Evolutionary conservation across 768 basidiomycete species (phyloP).

Genomic region (Rhodotorula taiwanensis): DNA sequence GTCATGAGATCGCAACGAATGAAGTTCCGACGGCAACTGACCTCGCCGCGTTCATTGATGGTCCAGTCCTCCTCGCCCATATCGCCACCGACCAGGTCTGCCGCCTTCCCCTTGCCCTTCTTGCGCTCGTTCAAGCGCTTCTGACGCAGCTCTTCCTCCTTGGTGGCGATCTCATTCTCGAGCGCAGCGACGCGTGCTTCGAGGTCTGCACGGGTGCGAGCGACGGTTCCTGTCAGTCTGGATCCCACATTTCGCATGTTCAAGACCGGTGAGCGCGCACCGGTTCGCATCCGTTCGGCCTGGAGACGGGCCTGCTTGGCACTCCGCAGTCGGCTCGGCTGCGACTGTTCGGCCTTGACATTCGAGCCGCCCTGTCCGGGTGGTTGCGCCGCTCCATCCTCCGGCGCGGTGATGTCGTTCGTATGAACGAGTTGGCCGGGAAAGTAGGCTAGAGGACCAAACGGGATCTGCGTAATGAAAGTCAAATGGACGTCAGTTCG

Average conservation of each 20-base stretch:
- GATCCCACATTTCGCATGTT: too few species aligned
- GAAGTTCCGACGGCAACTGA: background rate
- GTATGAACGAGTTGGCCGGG: constrained; percentile 35
- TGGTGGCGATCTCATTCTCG: background rate
- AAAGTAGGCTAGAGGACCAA: constrained; percentile 36
- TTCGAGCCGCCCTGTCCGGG: too few species aligned
- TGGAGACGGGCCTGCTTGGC: constrained; percentile 25
- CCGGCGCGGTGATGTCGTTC: constrained; percentile 30
- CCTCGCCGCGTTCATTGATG: constrained; percentile 32
- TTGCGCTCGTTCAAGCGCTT: background rate
- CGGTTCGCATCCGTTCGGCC: background rate
- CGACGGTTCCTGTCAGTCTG: background rate
- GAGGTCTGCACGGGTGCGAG: background rate
- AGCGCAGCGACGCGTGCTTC: background rate
- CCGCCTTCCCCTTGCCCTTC: background rate
- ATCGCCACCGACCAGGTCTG: background rate
- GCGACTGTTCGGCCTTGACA: too few species aligned
- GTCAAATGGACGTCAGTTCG: background rate
- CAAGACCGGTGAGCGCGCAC: too few species aligned
- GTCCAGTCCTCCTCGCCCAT: constrained; percentile 31
- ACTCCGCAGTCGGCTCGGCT: too few species aligned
- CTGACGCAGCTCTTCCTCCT: constrained; percentile 5
- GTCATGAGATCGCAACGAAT: too few species aligned
- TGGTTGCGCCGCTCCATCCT: background rate
- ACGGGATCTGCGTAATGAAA: constrained; percentile 17